Percentiles rank a stretch among this genome's conserved stretches.
Evolutionary conservation across 1,284 basidiomycete species (phyloP).

Genomic region (Puccinia brachypodii): DNA sequence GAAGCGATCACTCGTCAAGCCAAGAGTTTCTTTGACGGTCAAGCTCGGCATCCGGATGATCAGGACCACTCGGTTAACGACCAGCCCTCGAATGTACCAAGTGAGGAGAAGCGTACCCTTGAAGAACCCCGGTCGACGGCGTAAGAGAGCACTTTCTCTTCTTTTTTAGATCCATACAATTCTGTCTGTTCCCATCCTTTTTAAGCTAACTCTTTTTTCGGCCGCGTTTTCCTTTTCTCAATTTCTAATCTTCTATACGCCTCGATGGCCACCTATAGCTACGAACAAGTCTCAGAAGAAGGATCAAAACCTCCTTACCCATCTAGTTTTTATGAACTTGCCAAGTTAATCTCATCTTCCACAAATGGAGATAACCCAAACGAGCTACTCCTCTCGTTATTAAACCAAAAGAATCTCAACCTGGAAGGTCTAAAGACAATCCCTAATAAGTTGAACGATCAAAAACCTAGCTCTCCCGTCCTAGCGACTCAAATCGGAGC

Average conservation of each 20-base stretch:
- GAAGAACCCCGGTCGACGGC: neutral
- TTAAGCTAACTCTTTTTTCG: no score
- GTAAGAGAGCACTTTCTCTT: neutral
- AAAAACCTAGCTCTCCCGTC: conserved; percentile 26
- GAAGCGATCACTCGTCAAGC: neutral
- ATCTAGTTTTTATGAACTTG: conserved; percentile 2
- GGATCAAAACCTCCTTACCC: conserved; percentile 1
- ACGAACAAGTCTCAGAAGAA: neutral
- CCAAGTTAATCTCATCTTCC: conserved; percentile 1
- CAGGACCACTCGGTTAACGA: neutral
- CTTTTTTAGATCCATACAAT: neutral
- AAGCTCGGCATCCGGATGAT: neutral
- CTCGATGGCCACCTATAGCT: no score
- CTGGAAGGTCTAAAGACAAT: conserved; percentile 19
- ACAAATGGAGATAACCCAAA: neutral
- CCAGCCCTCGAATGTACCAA: neutral
- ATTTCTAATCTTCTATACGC: no score
- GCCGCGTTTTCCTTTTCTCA: no score
- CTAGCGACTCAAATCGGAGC: conserved; percentile 23
- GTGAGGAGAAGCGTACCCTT: neutral
- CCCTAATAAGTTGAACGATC: conserved; percentile 24
- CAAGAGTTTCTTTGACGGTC: conserved; percentile 13
- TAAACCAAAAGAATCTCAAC: neutral
- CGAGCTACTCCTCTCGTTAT: neutral
- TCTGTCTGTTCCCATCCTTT: neutral